phyloP scores from a whole-genome alignment of 441 rosid species.

The Bocquillonia castaneifolia region DNA sequence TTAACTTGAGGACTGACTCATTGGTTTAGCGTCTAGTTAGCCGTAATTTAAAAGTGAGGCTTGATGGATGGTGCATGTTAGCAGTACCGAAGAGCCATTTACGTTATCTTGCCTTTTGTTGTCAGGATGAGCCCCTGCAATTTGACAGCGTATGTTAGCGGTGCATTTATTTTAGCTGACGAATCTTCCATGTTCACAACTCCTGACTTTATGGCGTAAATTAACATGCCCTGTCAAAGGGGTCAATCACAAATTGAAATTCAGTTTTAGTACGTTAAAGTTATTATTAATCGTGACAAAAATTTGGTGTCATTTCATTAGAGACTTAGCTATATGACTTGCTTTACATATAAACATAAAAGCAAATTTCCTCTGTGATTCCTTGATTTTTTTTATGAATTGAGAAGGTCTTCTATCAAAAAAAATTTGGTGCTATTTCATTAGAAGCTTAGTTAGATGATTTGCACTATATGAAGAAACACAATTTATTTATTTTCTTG shows the following conservation, averaged over 20 bases:
- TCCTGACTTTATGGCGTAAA: not conserved
- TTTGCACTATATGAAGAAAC: no score
- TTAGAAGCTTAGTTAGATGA: no score
- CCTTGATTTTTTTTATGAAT: no score
- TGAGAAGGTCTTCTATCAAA: no score
- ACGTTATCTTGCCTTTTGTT: slow-evolving; percentile 1
- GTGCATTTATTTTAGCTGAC: slow-evolving; percentile 19
- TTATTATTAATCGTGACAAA: no score
- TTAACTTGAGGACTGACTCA: not conserved
- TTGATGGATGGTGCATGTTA: slow-evolving; percentile 4
- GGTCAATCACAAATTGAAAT: no score
- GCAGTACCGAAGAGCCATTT: slow-evolving; percentile 17
- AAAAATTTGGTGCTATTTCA: not conserved
- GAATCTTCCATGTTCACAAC: not conserved
- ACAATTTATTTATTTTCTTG: no score
- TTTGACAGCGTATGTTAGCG: slow-evolving; percentile 2
- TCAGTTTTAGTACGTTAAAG: no score
- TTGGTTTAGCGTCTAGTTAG: not conserved
- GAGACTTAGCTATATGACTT: no score
- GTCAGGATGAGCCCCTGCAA: slow-evolving; percentile 24
- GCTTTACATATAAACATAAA: no score
- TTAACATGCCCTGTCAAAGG: not conserved
- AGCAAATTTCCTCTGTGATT: no score
- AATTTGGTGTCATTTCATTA: no score
- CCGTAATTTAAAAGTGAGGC: slow-evolving; percentile 11